A percentile compares a stretch with the other conserved stretches of the same genome.
Conservation (phyloP, 2,329 filamentous ascomycete genomes). For the Aureobasidium sp. region DNA sequence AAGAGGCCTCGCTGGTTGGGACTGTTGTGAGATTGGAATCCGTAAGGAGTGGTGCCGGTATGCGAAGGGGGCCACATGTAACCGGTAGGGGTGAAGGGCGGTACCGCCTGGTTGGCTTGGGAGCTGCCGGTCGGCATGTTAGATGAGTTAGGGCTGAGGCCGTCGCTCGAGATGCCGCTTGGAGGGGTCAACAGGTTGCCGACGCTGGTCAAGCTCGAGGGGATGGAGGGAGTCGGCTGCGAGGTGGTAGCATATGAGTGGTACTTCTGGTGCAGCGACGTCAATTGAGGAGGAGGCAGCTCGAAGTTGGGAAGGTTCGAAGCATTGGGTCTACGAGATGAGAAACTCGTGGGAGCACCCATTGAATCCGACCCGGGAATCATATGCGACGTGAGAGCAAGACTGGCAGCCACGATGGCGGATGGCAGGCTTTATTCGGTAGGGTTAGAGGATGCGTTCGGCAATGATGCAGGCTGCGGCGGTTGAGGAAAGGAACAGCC, state of each 20-base stretch:
- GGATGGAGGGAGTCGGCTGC: constrained; percentile 39
- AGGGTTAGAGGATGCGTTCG: constrained; percentile 3
- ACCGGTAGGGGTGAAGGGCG: constrained; percentile 50
- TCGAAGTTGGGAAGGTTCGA: constrained; percentile 61
- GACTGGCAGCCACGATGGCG: constrained; percentile 55
- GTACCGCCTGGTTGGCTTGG: constrained; percentile 48
- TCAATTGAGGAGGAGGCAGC: constrained; percentile 55
- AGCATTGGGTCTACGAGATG: constrained; percentile 61
- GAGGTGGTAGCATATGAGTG: constrained; percentile 33
- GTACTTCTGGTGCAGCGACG: constrained; percentile 43
- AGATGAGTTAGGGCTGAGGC: constrained; percentile 53
- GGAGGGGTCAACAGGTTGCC: constrained; percentile 57
- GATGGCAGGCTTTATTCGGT: constrained; percentile 21
- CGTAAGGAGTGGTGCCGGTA: constrained; percentile 51
- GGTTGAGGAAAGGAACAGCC: constrained; percentile 8
- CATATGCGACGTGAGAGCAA: constrained; percentile 54
- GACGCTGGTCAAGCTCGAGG: constrained; percentile 43
- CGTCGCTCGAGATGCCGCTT: constrained; percentile 51
- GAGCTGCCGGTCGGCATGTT: constrained; percentile 51
- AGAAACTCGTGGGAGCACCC: constrained; percentile 57
- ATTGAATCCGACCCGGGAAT: constrained; percentile 53
- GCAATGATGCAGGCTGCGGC: constrained; percentile 4
- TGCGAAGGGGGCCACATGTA: constrained; percentile 51
- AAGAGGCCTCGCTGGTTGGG: constrained; percentile 47
- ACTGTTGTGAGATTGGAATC: constrained; percentile 39